Evolutionary conservation across 192 early-diverging fungal genomes (phyloP).

Genomic region (Coemansia sp.): DNA sequence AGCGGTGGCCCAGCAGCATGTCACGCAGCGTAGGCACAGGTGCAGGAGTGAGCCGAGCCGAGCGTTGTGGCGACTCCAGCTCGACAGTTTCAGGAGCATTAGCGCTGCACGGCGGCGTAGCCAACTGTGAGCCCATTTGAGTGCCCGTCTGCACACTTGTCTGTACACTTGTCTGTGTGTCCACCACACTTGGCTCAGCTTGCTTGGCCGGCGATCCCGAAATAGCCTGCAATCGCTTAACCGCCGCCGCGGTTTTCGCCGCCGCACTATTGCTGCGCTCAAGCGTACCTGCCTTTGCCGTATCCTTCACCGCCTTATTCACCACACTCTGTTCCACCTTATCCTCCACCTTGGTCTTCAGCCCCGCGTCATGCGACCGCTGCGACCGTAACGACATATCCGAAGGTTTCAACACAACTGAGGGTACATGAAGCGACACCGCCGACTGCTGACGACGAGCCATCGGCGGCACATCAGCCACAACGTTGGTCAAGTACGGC

Average conservation of each 20-base stretch:
- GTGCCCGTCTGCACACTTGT: background rate
- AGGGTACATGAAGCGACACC: background rate
- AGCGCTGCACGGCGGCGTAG: conserved; percentile 19
- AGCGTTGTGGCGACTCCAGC: conserved; percentile 7
- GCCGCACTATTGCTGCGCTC: conserved; percentile 47
- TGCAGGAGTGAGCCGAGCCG: conserved; percentile 15
- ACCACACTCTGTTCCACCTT: background rate
- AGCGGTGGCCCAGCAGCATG: conserved; percentile 35
- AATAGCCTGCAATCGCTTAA: conserved; percentile 40
- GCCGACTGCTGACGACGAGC: conserved; percentile 10
- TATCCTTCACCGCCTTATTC: no score
- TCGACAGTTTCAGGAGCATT: background rate
- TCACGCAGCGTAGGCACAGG: conserved; percentile 46
- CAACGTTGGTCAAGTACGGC: conserved; percentile 40
- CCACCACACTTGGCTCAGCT: background rate
- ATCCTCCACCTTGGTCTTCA: background rate
- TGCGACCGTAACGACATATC: conserved; percentile 20
- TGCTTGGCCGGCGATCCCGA: conserved; percentile 12
- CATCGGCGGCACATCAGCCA: conserved; percentile 5
- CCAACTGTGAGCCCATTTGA: conserved; percentile 10
- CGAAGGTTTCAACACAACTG: background rate
- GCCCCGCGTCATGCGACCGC: conserved; percentile 19
- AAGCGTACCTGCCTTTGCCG: conserved; percentile 3
- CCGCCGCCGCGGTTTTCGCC: conserved; percentile 43
- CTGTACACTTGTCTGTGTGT: no score